Percentiles rank a stretch among this genome's conserved stretches.
These are phyloP conservation scores for Pezicula neosporulosa DNA, from an alignment of 2,329 filamentous ascomycete species.

Conservation along the genomic window DNA sequence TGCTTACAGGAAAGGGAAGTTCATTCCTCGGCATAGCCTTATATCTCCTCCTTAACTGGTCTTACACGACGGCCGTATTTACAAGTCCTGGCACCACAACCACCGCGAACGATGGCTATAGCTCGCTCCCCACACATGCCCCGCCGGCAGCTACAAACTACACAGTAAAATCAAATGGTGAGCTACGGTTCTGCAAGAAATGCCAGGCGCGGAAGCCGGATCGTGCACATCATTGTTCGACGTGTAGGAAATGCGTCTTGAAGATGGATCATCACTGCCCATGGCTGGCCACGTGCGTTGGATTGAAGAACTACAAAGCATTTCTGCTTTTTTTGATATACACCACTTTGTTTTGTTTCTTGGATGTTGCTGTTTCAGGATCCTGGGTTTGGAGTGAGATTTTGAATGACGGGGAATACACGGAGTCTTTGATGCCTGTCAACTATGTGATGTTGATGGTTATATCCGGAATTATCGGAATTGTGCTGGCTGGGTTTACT, in stretches of 20 bases:
- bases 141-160: slow-evolving; percentile 64
- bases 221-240: slow-evolving; percentile 94
- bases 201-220: slow-evolving; percentile 94
- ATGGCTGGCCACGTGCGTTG: slow-evolving; percentile 95
- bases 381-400: slow-evolving; percentile 86
- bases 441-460: slow-evolving; percentile 89
- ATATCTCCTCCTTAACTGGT: slow-evolving; percentile 79
- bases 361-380: slow-evolving; percentile 72
- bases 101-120: slow-evolving; percentile 63
- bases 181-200: slow-evolving; percentile 92
- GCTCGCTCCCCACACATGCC: slow-evolving; percentile 73
- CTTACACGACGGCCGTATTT: slow-evolving; percentile 90
- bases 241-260: slow-evolving; percentile 87
- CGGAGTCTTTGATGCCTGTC: slow-evolving; percentile 77
- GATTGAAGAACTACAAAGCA: slow-evolving; percentile 90
- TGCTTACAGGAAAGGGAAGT: slow-evolving; percentile 42
- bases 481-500: slow-evolving; percentile 88
- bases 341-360: slow-evolving; percentile 80
- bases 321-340: slow-evolving; percentile 93
- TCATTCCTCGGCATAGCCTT: slow-evolving; percentile 66
- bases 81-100: slow-evolving; percentile 77
- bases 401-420: slow-evolving; percentile 63
- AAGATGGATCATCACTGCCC: slow-evolving; percentile 99
- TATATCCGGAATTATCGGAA: slow-evolving; percentile 82
- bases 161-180: slow-evolving; percentile 89